A percentile compares a stretch with the other conserved stretches of the same genome.
Evolutionary conservation across 768 basidiomycete species (phyloP).

Genomic region (Inosperma sp.): DNA sequence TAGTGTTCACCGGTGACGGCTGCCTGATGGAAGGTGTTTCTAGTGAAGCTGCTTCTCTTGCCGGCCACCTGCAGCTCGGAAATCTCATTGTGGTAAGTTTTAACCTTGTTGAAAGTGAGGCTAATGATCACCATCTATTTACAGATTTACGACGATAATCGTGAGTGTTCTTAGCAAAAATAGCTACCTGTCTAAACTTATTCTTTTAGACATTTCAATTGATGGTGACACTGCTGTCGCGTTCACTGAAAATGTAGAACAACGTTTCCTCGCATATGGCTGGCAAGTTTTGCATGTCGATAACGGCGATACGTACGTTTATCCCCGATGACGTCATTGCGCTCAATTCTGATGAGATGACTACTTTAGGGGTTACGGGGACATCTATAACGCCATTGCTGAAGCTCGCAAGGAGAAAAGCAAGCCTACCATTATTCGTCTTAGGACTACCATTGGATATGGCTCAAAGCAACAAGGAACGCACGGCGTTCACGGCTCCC

Average conservation of each 20-base stretch:
- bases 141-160: conserved; percentile 94
- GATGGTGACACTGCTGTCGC: conserved; percentile 89
- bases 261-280: conserved; percentile 85
- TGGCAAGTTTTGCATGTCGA: conserved; percentile 90
- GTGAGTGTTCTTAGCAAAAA: conserved; percentile 40
- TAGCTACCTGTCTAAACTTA: neutral
- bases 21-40: conserved; percentile 97
- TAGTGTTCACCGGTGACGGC: conserved; percentile 90
- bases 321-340: neutral
- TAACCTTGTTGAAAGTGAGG: neutral
- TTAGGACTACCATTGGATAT: conserved; percentile 89
- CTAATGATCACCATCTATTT: conserved; percentile 9
- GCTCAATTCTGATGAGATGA: neutral
- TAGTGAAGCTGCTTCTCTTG: conserved; percentile 87
- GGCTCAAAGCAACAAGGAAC: conserved; percentile 92
- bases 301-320: conserved; percentile 64
- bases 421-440: conserved; percentile 84
- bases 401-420: conserved; percentile 68
- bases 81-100: conserved; percentile 82
- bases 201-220: conserved; percentile 78
- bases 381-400: conserved; percentile 73
- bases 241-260: conserved; percentile 91
- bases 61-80: conserved; percentile 89
- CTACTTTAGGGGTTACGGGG: conserved; percentile 73
- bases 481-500: conserved; percentile 91